Conservation (phyloP, 2,329 filamentous ascomycete species). For the Biscogniauxia marginata region DNA sequence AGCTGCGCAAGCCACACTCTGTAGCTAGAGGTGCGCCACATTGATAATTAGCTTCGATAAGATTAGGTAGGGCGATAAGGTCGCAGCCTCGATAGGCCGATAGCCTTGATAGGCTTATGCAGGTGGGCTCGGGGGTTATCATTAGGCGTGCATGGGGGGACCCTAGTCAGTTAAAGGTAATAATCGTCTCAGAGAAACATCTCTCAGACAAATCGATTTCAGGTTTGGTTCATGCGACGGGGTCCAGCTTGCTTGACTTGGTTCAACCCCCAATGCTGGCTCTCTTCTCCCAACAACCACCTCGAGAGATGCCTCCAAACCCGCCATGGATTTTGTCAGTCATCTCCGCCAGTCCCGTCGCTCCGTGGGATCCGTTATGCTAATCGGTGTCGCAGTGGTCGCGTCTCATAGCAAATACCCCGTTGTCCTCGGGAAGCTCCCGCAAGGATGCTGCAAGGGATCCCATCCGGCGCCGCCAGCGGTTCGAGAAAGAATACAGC, state of each 20-base stretch:
- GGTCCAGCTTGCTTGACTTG: neutral
- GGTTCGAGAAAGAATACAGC: constrained; percentile 66
- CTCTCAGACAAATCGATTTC: constrained; percentile 12
- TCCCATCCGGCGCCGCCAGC: constrained; percentile 61
- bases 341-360: neutral
- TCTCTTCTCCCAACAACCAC: constrained; percentile 1
- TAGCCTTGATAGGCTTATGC: too few species aligned
- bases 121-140: too few species aligned
- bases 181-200: constrained; percentile 7
- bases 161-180: neutral
- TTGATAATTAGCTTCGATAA: too few species aligned
- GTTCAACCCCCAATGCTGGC: neutral
- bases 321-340: constrained; percentile 59
- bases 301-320: constrained; percentile 45
- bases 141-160: too few species aligned
- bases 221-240: neutral
- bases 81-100: too few species aligned
- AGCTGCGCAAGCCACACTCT: too few species aligned
- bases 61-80: too few species aligned
- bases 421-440: constrained; percentile 54
- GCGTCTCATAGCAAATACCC: constrained; percentile 62
- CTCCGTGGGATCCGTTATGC: constrained; percentile 8
- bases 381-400: constrained; percentile 53
- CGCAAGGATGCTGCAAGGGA: constrained; percentile 61
- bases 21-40: too few species aligned